phyloP scores from a whole-genome alignment of 2,329 filamentous ascomycete species.

The Trichoderma sp. region DNA sequence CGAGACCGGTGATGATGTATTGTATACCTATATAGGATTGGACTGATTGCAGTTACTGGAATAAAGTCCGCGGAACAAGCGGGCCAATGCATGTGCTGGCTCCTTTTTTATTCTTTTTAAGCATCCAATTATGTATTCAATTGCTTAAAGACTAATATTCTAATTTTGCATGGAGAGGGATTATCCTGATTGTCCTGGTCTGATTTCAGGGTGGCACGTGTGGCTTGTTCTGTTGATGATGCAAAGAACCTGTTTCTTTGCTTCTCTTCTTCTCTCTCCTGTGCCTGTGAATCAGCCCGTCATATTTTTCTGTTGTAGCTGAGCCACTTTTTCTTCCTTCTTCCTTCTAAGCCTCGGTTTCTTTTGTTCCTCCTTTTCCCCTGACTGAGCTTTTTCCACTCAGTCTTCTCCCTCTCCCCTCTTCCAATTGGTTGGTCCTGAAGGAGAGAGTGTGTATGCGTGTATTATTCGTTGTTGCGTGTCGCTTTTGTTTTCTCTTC shows the following conservation, averaged over 20 bases:
- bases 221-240: not conserved
- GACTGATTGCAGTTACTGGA: not conserved
- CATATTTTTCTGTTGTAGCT: not conserved
- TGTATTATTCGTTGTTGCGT: not conserved
- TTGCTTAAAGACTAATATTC: not conserved
- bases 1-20: not conserved
- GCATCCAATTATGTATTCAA: not conserved
- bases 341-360: not conserved
- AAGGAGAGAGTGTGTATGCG: not conserved
- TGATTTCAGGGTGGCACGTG: not conserved
- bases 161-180: not conserved
- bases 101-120: not conserved
- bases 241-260: not conserved
- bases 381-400: not conserved
- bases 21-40: not conserved
- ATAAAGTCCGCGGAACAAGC: not conserved
- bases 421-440: not conserved
- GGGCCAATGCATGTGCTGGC: not conserved
- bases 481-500: not conserved
- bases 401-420: not conserved
- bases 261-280: not conserved
- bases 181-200: not conserved
- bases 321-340: not conserved
- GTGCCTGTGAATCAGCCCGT: too few species aligned
- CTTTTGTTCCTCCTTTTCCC: not conserved